Conservation (phyloP, 1,284 basidiomycete species). For the Cryptococcus sp. region DNA sequence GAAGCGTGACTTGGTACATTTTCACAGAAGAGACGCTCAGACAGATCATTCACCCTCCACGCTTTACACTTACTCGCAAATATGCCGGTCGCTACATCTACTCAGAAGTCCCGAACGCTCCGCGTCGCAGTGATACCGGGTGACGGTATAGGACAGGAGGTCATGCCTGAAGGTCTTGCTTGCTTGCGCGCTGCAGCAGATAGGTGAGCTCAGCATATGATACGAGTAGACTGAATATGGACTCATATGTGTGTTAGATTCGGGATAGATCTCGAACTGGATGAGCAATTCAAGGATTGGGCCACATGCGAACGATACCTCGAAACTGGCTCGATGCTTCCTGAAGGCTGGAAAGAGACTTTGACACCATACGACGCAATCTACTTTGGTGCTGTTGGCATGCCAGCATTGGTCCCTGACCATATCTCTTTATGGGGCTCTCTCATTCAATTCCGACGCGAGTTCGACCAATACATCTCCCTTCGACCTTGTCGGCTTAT, state of each 20-base stretch:
- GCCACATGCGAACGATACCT: constrained; percentile 39
- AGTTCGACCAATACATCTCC: constrained; percentile 61
- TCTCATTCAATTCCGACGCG: constrained; percentile 59
- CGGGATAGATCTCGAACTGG: constrained; percentile 28
- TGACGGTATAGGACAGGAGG: constrained; percentile 54
- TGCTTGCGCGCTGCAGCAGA: constrained; percentile 24
- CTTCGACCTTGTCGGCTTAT: constrained; percentile 60
- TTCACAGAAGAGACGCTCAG: no score
- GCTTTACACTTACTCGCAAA: no score
- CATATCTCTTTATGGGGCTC: constrained; percentile 63
- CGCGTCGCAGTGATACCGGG: constrained; percentile 61
- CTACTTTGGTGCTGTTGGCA: constrained; percentile 55
- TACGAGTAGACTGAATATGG: background rate
- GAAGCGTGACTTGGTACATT: no score
- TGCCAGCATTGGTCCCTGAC: constrained; percentile 56
- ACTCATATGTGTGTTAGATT: constrained; percentile 15
- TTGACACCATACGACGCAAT: constrained; percentile 51
- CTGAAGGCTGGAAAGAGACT: constrained; percentile 48
- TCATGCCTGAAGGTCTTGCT: constrained; percentile 26
- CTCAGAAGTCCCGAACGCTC: constrained; percentile 22
- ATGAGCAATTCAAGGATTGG: constrained; percentile 31
- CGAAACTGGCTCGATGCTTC: constrained; percentile 50
- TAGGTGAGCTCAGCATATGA: constrained; percentile 12
- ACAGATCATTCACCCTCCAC: no score
- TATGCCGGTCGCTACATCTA: no score